These are phyloP conservation scores for Friedmanniomyces simplex DNA, from an alignment of 495 filamentous ascomycete species.

Conservation along the genomic window DNA sequence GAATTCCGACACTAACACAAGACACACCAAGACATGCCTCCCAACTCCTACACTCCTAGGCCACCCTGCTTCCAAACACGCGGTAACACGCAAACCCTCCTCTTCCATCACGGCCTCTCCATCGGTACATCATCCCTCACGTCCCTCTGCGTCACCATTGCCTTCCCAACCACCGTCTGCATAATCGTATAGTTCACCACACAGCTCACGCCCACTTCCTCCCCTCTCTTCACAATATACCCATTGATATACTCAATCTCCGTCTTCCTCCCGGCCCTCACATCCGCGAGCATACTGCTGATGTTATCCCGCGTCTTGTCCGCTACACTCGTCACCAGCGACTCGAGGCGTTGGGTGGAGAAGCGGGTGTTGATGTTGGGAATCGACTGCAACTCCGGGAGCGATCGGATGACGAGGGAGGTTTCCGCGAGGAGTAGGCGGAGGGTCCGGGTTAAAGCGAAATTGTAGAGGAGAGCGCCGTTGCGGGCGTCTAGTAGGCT, in stretches of 20 bases:
- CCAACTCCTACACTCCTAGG: no score
- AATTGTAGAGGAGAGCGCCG: slow-evolving; percentile 56
- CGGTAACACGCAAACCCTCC: no score
- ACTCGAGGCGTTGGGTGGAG: slow-evolving; percentile 44
- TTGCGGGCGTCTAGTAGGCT: slow-evolving; percentile 62
- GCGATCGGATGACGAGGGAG: slow-evolving; percentile 47
- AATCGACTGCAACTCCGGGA: slow-evolving; percentile 56
- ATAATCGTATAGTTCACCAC: slow-evolving; percentile 59
- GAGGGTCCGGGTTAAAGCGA: slow-evolving; percentile 44
- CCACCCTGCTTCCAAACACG: no score
- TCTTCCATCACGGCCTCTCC: neutral
- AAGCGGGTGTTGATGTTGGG: slow-evolving; percentile 50
- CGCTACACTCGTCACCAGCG: slow-evolving; percentile 45
- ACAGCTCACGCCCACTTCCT: slow-evolving; percentile 55
- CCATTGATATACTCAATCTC: slow-evolving; percentile 83
- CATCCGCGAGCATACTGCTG: slow-evolving; percentile 76
- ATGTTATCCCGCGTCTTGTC: slow-evolving; percentile 54
- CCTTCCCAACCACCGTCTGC: slow-evolving; percentile 48
- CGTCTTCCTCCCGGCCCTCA: slow-evolving; percentile 49
- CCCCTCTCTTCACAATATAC: slow-evolving; percentile 60
- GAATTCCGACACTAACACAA: no score
- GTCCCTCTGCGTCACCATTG: slow-evolving; percentile 34
- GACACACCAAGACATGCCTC: no score
- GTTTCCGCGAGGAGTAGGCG: slow-evolving; percentile 58
- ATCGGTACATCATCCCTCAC: slow-evolving; percentile 29